Conservation (phyloP, 768 basidiomycete species). For the Thelephora ganbajun region DNA sequence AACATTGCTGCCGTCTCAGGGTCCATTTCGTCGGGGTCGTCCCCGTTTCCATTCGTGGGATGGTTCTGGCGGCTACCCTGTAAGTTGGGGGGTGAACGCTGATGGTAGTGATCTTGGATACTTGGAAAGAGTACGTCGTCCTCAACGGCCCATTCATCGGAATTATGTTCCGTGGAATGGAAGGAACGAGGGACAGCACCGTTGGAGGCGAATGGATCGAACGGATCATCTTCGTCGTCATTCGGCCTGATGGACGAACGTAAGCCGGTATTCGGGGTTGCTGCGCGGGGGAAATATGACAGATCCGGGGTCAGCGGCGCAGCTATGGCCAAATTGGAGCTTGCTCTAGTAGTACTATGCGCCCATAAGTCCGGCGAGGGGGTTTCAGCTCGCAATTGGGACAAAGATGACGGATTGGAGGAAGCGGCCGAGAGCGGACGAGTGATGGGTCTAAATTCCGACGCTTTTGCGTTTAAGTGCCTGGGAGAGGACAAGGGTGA, state of each 20-base stretch:
- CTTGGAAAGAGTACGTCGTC: constrained; percentile 27
- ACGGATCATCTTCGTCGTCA: constrained; percentile 63
- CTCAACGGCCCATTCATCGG: constrained; percentile 34
- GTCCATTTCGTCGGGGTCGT: constrained; percentile 21
- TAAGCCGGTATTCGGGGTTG: constrained; percentile 56
- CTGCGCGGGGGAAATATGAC: constrained; percentile 32
- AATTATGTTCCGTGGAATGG: constrained; percentile 43
- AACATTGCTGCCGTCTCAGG: constrained; percentile 45
- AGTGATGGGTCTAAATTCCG: constrained; percentile 76
- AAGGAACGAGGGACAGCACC: constrained; percentile 35
- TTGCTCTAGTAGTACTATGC: constrained; percentile 49
- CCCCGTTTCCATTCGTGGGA: constrained; percentile 5
- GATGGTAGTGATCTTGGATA: constrained; percentile 9
- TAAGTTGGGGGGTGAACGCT: background rate
- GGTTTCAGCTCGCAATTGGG: constrained; percentile 49
- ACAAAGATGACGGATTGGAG: constrained; percentile 40
- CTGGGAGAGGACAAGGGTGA: constrained; percentile 80
- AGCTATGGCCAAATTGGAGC: constrained; percentile 83
- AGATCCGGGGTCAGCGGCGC: constrained; percentile 76
- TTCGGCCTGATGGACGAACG: constrained; percentile 48
- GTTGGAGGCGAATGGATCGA: constrained; percentile 58
- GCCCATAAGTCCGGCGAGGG: constrained; percentile 90
- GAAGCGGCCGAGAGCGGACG: constrained; percentile 68
- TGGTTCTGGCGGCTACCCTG: background rate
- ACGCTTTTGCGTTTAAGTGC: constrained; percentile 79